Base-by-base conservation (phyloP, 352 stramenopile genomes). In the Elongisporangium anandrum region DNA sequence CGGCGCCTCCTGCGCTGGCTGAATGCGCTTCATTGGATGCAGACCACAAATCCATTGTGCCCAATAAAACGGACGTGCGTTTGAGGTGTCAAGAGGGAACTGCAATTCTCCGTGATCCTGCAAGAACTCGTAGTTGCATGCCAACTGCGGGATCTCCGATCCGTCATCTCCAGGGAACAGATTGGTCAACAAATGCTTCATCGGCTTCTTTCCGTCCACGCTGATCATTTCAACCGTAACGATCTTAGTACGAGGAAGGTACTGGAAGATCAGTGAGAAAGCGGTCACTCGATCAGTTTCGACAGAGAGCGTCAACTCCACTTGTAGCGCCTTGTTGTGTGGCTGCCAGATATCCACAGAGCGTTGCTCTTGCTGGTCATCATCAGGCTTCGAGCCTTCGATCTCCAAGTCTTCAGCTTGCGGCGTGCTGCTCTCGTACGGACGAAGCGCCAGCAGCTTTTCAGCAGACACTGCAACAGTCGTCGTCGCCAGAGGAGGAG, bases 41-140 rank as follows among this genome's bases (percentile, higher is more conserved):
- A 93, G 51, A 4, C 83, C 83, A 29, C 79, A 90, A 34, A 93
- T 81, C 81, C 81, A 93, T 38, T 93, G 81, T 0, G 76, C 68
- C 84, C 84, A 93, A 54, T 83, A 72, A 60, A 86, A 93, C 34
- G 84, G 84, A 47, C 79, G 76, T 39, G 64, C 75, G 1, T 29
- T 51, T 20, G 34, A 45, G 12, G 69, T 56, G 24, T 79, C 68
- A 1, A 54, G 56, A 2, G 79, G 78, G 56, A 87, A 90, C 24
- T 66, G 50, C 5, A 88, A 53, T 49, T 91, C 83, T 3, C 50
- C 51, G 1, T 63, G 60, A 8, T 68, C 56, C 3, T 73, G 51
- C 48, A 69, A 52, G 41, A 80, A 86, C 56, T 69, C 61, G 60
- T 93, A 91, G 52, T 75, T 80, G 6, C 70, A 66, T 0, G 70